Conservation (phyloP, 2,329 filamentous ascomycete genomes). For the Curvularia eragrostidis region DNA sequence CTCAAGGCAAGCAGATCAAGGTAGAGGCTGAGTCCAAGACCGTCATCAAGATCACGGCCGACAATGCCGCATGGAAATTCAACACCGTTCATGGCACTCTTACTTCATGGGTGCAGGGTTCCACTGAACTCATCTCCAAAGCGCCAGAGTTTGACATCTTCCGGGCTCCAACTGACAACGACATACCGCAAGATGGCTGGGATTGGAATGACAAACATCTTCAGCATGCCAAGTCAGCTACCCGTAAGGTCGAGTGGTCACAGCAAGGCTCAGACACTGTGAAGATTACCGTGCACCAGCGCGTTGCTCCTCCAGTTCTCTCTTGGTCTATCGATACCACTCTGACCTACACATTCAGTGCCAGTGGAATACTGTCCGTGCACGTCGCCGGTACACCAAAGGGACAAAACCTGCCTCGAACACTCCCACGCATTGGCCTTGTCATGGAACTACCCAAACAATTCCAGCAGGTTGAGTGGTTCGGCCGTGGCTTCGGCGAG, state of each 20-base stretch:
- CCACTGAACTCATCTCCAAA: constrained; percentile 42
- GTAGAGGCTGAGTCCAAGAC: constrained; percentile 28
- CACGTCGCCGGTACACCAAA: constrained; percentile 55
- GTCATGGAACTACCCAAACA: constrained; percentile 59
- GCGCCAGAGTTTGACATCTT: constrained; percentile 61
- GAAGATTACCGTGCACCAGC: constrained; percentile 55
- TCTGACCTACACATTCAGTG: constrained; percentile 61
- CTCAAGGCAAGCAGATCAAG: constrained; percentile 53
- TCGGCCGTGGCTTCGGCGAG: constrained; percentile 69
- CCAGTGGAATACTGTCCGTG: constrained; percentile 56
- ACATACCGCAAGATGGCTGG: constrained; percentile 60
- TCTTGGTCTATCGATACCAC: constrained; percentile 56
- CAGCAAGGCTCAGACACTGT: constrained; percentile 31
- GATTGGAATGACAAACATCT: constrained; percentile 61
- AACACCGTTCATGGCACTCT: constrained; percentile 61
- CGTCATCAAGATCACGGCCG: constrained; percentile 26
- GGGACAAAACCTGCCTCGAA: constrained; percentile 59
- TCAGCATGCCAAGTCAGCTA: constrained; percentile 36
- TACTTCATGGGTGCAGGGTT: constrained; percentile 42
- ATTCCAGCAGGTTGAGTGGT: constrained; percentile 63
- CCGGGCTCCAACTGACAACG: constrained; percentile 71
- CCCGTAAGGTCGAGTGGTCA: constrained; percentile 47
- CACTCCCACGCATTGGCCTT: constrained; percentile 68
- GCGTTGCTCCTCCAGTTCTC: constrained; percentile 65
- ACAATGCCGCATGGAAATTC: constrained; percentile 56